These are phyloP conservation scores for Glarea lozoyensis DNA, from an alignment of 495 filamentous ascomycete genomes.

Conservation along the genomic window DNA sequence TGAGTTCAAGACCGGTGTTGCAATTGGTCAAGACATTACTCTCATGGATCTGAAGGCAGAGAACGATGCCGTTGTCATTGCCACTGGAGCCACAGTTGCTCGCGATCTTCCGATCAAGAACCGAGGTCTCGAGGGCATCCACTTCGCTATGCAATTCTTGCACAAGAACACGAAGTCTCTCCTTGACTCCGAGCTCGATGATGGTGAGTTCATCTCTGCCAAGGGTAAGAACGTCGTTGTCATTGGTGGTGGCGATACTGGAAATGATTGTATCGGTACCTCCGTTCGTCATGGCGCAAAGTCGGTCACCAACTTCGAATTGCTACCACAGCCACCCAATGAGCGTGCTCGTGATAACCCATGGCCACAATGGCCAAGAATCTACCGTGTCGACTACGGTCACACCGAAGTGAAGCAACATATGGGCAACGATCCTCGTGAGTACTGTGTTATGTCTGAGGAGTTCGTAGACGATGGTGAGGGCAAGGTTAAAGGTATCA, in stretches of 20 bases:
- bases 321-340: slow-evolving; percentile 88
- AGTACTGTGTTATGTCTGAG: slow-evolving; percentile 98
- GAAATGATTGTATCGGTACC: slow-evolving; percentile 98
- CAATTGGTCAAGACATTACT: slow-evolving; percentile 73
- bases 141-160: slow-evolving; percentile 98
- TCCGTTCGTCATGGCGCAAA: slow-evolving; percentile 96
- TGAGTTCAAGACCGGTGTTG: slow-evolving; percentile 66
- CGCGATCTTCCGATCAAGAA: slow-evolving; percentile 91
- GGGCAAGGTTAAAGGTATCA: slow-evolving; percentile 92
- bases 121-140: slow-evolving; percentile 85
- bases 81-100: slow-evolving; percentile 95
- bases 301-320: slow-evolving; percentile 94
- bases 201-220: slow-evolving; percentile 89
- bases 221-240: slow-evolving; percentile 97
- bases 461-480: slow-evolving; percentile 91
- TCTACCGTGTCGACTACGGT: slow-evolving; percentile 97
- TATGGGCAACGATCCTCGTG: slow-evolving; percentile 93
- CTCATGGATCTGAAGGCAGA: slow-evolving; percentile 66
- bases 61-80: slow-evolving; percentile 85
- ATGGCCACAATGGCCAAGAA: slow-evolving; percentile 98
- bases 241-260: slow-evolving; percentile 97
- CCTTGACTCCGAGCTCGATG: slow-evolving; percentile 81
- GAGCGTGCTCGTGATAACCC: slow-evolving; percentile 96
- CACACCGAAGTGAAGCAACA: slow-evolving; percentile 96
- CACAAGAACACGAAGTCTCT: slow-evolving; percentile 98